Percentiles rank a stretch among this genome's conserved stretches.
These are phyloP conservation scores for Aspergillus sp. DNA, from an alignment of 2,329 filamentous ascomycete species.

Conservation along the genomic window DNA sequence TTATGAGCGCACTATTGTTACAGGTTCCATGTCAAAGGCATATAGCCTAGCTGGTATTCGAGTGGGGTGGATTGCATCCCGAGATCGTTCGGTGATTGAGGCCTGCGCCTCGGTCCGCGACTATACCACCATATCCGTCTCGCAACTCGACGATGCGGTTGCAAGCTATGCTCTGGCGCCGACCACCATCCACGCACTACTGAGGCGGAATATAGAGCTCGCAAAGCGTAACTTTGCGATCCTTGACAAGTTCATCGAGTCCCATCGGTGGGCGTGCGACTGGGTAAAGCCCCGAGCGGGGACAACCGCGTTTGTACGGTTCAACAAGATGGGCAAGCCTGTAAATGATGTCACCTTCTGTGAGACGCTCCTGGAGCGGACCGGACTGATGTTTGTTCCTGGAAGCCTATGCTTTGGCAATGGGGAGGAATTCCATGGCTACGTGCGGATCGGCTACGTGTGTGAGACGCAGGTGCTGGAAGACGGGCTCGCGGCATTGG, in stretches of 20 bases:
- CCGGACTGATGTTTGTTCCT: constrained; percentile 70
- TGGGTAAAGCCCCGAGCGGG: constrained; percentile 77
- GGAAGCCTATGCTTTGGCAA: constrained; percentile 70
- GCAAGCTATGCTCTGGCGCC: constrained; percentile 72
- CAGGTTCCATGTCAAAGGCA: constrained; percentile 81
- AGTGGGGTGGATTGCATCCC: constrained; percentile 77
- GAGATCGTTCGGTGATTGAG: constrained; percentile 61
- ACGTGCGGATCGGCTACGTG: constrained; percentile 73
- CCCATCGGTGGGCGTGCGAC: constrained; percentile 61
- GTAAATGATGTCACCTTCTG: constrained; percentile 72
- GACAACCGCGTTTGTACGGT: constrained; percentile 76
- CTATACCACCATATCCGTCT: constrained; percentile 84
- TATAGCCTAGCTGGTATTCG: constrained; percentile 81
- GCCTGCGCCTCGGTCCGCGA: constrained; percentile 66
- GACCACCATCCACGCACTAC: constrained; percentile 62
- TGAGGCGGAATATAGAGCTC: constrained; percentile 64
- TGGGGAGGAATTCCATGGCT: constrained; percentile 66
- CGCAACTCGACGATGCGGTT: constrained; percentile 76
- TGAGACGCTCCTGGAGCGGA: constrained; percentile 62
- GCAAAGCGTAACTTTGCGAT: constrained; percentile 67
- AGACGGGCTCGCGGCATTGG: constrained; percentile 59
- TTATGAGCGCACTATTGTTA: constrained; percentile 70
- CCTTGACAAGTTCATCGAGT: constrained; percentile 66
- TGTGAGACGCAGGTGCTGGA: constrained; percentile 66
- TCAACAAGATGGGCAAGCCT: constrained; percentile 56